These are phyloP conservation scores for Withania somnifera DNA, from an alignment of 305 asterid genomes.

Conservation along the genomic window DNA sequence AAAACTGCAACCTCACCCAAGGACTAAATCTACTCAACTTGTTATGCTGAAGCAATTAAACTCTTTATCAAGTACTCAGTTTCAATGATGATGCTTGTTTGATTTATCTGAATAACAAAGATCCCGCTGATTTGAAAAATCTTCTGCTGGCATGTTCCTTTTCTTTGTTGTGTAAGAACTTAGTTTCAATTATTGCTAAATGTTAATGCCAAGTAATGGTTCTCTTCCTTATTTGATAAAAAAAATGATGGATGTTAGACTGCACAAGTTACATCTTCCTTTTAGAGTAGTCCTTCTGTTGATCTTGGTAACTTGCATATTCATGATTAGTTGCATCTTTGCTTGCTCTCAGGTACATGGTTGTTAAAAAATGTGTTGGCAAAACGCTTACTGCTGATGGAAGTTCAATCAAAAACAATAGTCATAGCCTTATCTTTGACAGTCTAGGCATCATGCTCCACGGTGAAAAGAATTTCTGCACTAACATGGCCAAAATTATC, in stretches of 20 bases:
- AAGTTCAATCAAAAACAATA: constrained; percentile 20
- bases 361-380: constrained; percentile 34
- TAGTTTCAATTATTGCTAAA: neutral
- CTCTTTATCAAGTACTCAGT: neutral
- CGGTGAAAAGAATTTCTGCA: constrained; percentile 49
- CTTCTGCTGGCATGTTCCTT: neutral
- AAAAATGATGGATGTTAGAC: neutral
- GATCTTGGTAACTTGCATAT: neutral
- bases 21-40: neutral
- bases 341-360: constrained; percentile 39
- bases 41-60: neutral
- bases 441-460: constrained; percentile 60
- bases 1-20: neutral
- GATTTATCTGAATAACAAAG: neutral
- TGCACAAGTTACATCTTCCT: neutral
- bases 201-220: neutral
- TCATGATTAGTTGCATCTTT: neutral
- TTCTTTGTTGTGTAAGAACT: neutral
- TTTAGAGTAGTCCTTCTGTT: neutral
- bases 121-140: neutral
- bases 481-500: constrained; percentile 43
- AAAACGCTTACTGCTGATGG: constrained; percentile 22
- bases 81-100: neutral
- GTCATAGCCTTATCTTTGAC: constrained; percentile 37
- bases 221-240: neutral